These are phyloP conservation scores for Fusarium mangiferae DNA, from an alignment of 2,329 filamentous ascomycete genomes.

Conservation along the genomic window DNA sequence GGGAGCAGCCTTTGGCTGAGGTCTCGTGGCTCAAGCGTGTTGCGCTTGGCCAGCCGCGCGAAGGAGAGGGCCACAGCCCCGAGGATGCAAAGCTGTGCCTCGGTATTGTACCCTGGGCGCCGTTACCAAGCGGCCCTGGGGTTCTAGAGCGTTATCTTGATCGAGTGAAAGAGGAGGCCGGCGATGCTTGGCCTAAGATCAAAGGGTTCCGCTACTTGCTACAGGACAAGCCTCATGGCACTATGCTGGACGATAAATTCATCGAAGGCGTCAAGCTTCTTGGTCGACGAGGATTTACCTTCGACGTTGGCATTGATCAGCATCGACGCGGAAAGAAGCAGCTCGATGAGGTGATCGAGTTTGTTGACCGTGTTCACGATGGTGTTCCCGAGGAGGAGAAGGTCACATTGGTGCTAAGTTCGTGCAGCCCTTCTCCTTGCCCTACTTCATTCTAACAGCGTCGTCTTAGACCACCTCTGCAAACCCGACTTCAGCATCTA, in stretches of 20 bases:
- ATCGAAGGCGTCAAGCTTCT: constrained; percentile 73
- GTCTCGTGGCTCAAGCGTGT: constrained; percentile 75
- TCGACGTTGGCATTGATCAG: constrained; percentile 88
- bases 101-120: constrained; percentile 87
- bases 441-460: constrained; percentile 9
- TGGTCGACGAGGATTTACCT: constrained; percentile 71
- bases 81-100: constrained; percentile 64
- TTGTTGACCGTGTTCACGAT: constrained; percentile 74
- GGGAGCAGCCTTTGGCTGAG: constrained; percentile 76
- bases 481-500: constrained; percentile 81
- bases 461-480: constrained; percentile 79
- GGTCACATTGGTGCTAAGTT: constrained; percentile 77
- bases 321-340: constrained; percentile 79
- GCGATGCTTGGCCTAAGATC: constrained; percentile 72
- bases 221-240: constrained; percentile 77
- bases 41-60: constrained; percentile 65
- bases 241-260: constrained; percentile 71
- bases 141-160: constrained; percentile 73
- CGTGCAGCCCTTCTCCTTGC: constrained; percentile 39
- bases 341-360: constrained; percentile 75
- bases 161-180: constrained; percentile 69
- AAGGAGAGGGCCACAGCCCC: constrained; percentile 66
- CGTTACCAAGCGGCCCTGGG: constrained; percentile 71
- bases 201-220: constrained; percentile 86
- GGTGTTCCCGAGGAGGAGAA: constrained; percentile 68